These are phyloP conservation scores for Asterochloris sp. DNA, from an alignment of 139 green algal genomes.

Conservation along the genomic window DNA sequence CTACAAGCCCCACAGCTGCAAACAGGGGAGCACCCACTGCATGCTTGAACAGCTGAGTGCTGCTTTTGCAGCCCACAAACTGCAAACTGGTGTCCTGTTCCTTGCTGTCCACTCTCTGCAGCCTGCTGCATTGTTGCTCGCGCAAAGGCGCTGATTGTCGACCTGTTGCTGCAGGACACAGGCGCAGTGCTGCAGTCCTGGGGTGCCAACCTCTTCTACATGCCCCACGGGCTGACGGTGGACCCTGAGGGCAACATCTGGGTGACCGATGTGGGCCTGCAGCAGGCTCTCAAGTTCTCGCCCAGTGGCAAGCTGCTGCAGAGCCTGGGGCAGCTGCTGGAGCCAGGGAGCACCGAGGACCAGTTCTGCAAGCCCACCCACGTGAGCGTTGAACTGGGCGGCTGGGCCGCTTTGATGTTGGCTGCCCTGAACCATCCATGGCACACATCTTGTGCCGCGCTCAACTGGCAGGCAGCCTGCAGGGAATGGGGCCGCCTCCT, in stretches of 20 bases:
- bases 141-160: background rate
- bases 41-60: too few relatives aligned
- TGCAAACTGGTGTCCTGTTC: too few relatives aligned
- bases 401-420: background rate
- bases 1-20: constrained; percentile 74
- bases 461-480: background rate
- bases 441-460: background rate
- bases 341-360: constrained; percentile 35
- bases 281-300: constrained; percentile 67
- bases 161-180: background rate
- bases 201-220: constrained; percentile 52
- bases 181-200: constrained; percentile 32
- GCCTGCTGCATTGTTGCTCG: too few relatives aligned
- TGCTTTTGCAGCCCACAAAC: too few relatives aligned
- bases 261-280: constrained; percentile 49
- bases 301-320: constrained; percentile 46
- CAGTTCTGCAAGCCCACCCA: constrained; percentile 85
- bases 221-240: constrained; percentile 83
- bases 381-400: constrained; percentile 20
- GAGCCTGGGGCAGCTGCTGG: constrained; percentile 41
- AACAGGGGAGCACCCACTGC: too few relatives aligned
- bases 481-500: background rate
- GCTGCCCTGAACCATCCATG: too few relatives aligned
- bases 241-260: constrained; percentile 68
- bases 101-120: too few relatives aligned